phyloP scores from a whole-genome alignment of 495 filamentous ascomycete genomes.

The Neurospora sp. region DNA sequence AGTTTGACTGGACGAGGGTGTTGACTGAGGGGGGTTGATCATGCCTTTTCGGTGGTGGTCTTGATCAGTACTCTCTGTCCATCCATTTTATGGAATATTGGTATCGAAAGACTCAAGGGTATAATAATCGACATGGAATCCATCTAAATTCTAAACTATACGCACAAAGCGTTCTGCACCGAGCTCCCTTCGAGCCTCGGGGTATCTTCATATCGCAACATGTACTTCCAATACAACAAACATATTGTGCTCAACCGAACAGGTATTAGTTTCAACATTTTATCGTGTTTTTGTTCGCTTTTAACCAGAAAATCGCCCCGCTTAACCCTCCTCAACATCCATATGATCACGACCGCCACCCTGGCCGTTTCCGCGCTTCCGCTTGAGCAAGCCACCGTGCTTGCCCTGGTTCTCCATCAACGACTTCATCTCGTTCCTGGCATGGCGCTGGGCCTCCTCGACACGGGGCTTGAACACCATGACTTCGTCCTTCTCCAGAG shows the following conservation, averaged over 20 bases:
- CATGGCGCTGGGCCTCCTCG: conserved; percentile 73
- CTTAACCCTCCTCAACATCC: conserved; percentile 69
- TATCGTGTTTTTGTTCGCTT: neutral
- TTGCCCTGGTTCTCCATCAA: conserved; percentile 67
- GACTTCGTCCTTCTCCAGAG: conserved; percentile 66
- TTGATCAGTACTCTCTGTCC: neutral
- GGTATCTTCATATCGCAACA: neutral
- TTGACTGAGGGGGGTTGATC: conserved; percentile 34
- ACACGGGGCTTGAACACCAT: conserved; percentile 75
- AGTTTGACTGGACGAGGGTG: conserved; percentile 93
- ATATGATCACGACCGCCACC: conserved; percentile 48
- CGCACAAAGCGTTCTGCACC: neutral
- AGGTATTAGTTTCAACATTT: neutral
- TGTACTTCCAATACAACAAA: neutral
- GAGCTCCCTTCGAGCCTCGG: neutral
- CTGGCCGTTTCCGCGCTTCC: conserved; percentile 30
- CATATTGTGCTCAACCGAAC: neutral
- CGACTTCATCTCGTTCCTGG: conserved; percentile 73
- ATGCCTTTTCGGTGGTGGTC: neutral
- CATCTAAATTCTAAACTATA: neutral
- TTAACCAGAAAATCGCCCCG: neutral
- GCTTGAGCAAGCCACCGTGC: conserved; percentile 49
- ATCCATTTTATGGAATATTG: neutral
- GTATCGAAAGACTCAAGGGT: neutral
- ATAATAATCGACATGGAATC: neutral